These are phyloP conservation scores for Luffa acutangula DNA, from an alignment of 306 rosid species.

Conservation along the genomic window DNA sequence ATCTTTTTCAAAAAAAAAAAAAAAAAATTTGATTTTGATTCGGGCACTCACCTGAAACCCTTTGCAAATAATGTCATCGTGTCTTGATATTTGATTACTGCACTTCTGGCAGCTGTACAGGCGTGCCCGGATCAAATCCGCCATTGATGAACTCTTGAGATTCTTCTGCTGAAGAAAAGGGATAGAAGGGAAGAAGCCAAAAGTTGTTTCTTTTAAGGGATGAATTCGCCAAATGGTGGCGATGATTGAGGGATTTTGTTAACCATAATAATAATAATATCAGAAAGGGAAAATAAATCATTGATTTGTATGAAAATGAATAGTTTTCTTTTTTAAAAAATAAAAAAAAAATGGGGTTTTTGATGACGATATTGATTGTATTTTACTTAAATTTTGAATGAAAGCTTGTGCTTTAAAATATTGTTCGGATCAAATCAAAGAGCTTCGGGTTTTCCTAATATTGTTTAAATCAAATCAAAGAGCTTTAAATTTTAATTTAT, in stretches of 20 bases:
- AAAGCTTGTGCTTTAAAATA: neutral
- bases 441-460: neutral
- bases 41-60: slow-evolving; percentile 40
- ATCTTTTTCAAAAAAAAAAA: no score
- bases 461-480: neutral
- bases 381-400: neutral
- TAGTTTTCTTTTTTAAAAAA: neutral
- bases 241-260: slow-evolving; percentile 2
- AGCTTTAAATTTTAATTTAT: no score
- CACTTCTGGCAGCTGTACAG: slow-evolving; percentile 64
- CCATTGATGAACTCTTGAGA: slow-evolving; percentile 25
- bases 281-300: neutral
- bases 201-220: neutral
- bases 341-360: neutral
- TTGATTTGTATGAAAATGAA: no score
- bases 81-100: slow-evolving; percentile 46
- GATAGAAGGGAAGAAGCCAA: no score
- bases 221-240: neutral
- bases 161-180: no score
- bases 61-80: slow-evolving; percentile 61
- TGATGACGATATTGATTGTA: neutral
- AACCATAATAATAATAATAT: neutral
- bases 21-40: neutral
- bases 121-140: slow-evolving; percentile 26
- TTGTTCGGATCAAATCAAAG: neutral